Percentiles rank a stretch among this genome's conserved stretches.
phyloP scores from a whole-genome alignment of 179 eudicot species.

The Actinidia polygama region DNA sequence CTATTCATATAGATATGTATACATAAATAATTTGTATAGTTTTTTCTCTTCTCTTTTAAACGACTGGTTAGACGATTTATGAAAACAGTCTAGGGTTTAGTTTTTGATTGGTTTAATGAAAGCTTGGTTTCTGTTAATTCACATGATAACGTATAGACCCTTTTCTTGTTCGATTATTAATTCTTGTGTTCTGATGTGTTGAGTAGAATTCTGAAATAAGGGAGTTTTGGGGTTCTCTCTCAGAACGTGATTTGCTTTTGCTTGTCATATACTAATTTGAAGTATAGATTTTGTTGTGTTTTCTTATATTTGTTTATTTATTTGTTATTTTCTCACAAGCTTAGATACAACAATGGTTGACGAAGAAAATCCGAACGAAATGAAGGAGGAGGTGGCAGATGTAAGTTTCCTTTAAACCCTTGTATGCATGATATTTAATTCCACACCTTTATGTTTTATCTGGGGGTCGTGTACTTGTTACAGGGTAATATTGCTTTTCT shows the following conservation, averaged over 20 bases:
- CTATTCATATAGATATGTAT: no score
- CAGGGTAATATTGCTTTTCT: not conserved
- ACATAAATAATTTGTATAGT: no score
- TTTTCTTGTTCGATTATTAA: not conserved
- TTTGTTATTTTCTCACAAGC: conserved; percentile 11
- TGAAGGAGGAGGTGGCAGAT: conserved; percentile 47
- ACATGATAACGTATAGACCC: not conserved
- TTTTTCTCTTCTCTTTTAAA: not conserved
- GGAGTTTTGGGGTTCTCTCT: no score
- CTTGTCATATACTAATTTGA: not conserved
- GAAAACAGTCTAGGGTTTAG: not conserved
- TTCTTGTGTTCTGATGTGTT: not conserved
- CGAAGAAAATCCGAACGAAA: conserved; percentile 35
- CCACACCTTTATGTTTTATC: no score
- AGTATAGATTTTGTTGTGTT: not conserved
- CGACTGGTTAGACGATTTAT: not conserved
- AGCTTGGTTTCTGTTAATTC: not conserved
- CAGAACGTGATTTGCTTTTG: not conserved
- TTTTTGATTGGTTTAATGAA: not conserved
- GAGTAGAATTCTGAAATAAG: not conserved
- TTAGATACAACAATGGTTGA: conserved; percentile 47
- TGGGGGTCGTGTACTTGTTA: not conserved
- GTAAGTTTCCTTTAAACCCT: conserved; percentile 28
- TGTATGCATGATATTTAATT: not conserved
- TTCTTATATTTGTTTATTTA: not conserved